phyloP scores from a whole-genome alignment of 2,329 filamentous ascomycete species.

The Neonectria neomacrospora region DNA sequence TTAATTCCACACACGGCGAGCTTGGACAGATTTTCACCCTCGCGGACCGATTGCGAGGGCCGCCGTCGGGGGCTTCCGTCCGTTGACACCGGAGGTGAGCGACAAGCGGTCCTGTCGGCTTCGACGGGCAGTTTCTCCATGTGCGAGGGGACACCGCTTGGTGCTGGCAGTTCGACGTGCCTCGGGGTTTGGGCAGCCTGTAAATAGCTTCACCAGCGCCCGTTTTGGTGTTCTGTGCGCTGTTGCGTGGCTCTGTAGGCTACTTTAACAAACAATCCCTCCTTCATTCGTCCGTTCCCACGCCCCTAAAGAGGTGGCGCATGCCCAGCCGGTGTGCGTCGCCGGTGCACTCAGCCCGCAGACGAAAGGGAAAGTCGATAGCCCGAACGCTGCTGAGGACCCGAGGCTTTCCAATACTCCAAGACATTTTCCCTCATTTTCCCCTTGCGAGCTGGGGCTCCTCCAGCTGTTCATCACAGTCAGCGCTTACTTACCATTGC shows the following conservation, averaged over 20 bases:
- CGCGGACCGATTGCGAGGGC: constrained; percentile 21
- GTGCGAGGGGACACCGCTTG: not conserved
- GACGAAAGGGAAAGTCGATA: not conserved
- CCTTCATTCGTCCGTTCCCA: not conserved
- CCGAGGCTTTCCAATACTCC: constrained; percentile 1
- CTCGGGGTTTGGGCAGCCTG: not conserved
- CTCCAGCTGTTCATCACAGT: constrained; percentile 7
- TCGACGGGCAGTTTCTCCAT: not conserved
- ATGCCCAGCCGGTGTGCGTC: constrained; percentile 3
- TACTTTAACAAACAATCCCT: not conserved
- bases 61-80: constrained; percentile 24
- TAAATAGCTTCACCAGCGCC: not conserved
- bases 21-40: constrained; percentile 9
- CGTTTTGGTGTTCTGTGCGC: too few relatives aligned
- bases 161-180: not conserved
- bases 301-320: constrained; percentile 13
- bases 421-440: not conserved
- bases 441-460: not conserved
- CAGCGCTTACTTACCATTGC: constrained; percentile 13
- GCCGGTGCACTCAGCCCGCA: constrained; percentile 14
- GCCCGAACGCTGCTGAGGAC: not conserved
- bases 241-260: too few relatives aligned
- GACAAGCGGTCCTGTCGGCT: not conserved
- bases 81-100: constrained; percentile 23
- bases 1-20: not conserved